These are phyloP conservation scores for Ajuga reptans DNA, from an alignment of 305 asterid genomes.

Conservation along the genomic window DNA sequence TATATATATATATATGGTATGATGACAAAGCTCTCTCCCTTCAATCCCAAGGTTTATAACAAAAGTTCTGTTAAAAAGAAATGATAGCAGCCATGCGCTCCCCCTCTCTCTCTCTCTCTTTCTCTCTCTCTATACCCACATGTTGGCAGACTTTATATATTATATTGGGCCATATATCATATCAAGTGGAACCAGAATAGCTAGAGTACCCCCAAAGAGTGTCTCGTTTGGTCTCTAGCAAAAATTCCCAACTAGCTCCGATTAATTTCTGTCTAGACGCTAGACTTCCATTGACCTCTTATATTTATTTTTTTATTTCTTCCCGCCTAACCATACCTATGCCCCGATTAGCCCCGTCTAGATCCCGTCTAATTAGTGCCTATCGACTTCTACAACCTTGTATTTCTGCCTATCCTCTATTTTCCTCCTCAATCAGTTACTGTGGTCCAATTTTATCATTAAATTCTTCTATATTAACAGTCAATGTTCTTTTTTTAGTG, in stretches of 20 bases:
- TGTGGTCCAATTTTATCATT: conserved; percentile 45
- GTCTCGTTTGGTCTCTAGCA: conserved; percentile 9
- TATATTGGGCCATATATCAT: conserved; percentile 23
- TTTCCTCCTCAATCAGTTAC: conserved; percentile 29
- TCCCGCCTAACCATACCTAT: too few species aligned
- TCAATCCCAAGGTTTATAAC: conserved; percentile 75
- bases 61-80: conserved; percentile 48
- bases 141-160: conserved; percentile 33
- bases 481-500: too few species aligned
- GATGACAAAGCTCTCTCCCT: conserved; percentile 53
- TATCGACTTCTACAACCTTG: too few species aligned
- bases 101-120: conserved; percentile 21
- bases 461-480: neutral
- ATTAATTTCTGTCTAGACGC: too few species aligned
- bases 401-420: conserved; percentile 23
- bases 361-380: too few species aligned
- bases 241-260: too few species aligned
- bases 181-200: conserved; percentile 26
- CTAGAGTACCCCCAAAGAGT: conserved; percentile 14
- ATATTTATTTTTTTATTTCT: too few species aligned
- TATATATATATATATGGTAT: conserved; percentile 31
- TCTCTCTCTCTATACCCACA: conserved; percentile 35
- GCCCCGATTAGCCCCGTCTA: too few species aligned
- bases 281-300: too few species aligned
- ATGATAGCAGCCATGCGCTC: conserved; percentile 49